phyloP scores from a whole-genome alignment of 768 basidiomycete species.

The Tephrocybe sp. region DNA sequence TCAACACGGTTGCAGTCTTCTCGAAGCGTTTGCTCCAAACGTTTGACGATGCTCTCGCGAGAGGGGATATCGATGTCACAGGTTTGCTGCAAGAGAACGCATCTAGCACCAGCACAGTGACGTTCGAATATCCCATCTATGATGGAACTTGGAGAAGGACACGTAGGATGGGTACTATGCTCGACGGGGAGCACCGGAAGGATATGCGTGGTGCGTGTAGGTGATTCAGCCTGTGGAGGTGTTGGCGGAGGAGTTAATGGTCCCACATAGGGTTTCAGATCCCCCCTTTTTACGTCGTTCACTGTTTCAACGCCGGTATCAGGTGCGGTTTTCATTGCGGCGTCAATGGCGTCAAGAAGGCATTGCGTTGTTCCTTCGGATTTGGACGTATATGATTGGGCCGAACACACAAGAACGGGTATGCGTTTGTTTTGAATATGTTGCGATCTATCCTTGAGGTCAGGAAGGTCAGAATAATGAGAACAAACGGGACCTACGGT shows the following conservation, averaged over 20 bases:
- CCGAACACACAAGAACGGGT: conserved; percentile 9
- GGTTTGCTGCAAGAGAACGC: background rate
- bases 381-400: conserved; percentile 11
- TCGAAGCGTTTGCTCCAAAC: background rate
- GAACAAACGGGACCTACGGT: background rate
- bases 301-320: background rate
- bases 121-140: conserved; percentile 3
- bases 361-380: conserved; percentile 10
- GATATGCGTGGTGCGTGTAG: background rate
- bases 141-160: background rate
- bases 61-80: no score
- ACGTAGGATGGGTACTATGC: background rate
- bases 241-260: conserved; percentile 5
- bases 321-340: background rate
- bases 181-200: background rate
- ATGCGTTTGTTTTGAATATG: conserved; percentile 1
- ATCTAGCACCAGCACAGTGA: background rate
- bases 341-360: conserved; percentile 9
- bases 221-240: conserved; percentile 1
- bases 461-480: background rate
- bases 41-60: background rate
- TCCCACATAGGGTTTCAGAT: no score
- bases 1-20: conserved; percentile 4
- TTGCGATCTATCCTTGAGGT: background rate
- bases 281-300: background rate